Conservation (phyloP, 2,329 filamentous ascomycete species). For the Fulvia fulva region DNA sequence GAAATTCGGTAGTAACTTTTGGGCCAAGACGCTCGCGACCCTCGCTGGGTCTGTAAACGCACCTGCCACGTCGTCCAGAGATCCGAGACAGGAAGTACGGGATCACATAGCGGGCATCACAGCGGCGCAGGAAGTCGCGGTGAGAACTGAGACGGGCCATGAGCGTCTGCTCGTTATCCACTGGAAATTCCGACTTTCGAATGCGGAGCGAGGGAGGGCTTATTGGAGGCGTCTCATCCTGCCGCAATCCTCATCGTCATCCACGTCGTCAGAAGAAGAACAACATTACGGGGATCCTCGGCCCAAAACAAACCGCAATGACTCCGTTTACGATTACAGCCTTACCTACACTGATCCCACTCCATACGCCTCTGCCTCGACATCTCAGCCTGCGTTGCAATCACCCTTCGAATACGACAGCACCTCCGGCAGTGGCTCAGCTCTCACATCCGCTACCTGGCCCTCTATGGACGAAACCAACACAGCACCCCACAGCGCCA, state of each 20-base stretch:
- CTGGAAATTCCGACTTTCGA: slow-evolving; percentile 30
- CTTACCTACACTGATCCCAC: slow-evolving; percentile 10
- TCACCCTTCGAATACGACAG: slow-evolving; percentile 33
- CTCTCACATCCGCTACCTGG: slow-evolving; percentile 28
- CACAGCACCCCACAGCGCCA: slow-evolving; percentile 14
- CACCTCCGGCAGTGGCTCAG: slow-evolving; percentile 20
- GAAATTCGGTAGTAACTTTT: slow-evolving; percentile 44
- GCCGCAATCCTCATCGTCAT: slow-evolving; percentile 7
- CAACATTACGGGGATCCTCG: neutral
- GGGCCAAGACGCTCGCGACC: slow-evolving; percentile 37
- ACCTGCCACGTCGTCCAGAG: slow-evolving; percentile 11
- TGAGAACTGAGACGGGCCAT: slow-evolving; percentile 27
- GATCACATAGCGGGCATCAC: slow-evolving; percentile 36
- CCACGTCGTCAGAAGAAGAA: neutral
- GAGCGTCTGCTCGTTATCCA: slow-evolving; percentile 29
- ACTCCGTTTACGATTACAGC: slow-evolving; percentile 23
- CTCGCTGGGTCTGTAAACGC: slow-evolving; percentile 24
- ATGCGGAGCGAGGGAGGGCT: slow-evolving; percentile 19
- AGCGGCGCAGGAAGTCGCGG: slow-evolving; percentile 42
- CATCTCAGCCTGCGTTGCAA: slow-evolving; percentile 20
- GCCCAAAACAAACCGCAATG: slow-evolving; percentile 18
- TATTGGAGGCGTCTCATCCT: slow-evolving; percentile 28
- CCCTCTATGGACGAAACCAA: slow-evolving; percentile 18
- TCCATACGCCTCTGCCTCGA: slow-evolving; percentile 1
- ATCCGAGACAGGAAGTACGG: slow-evolving; percentile 26